Conservation (phyloP, 306 rosid genomes). For the Senna tora region DNA sequence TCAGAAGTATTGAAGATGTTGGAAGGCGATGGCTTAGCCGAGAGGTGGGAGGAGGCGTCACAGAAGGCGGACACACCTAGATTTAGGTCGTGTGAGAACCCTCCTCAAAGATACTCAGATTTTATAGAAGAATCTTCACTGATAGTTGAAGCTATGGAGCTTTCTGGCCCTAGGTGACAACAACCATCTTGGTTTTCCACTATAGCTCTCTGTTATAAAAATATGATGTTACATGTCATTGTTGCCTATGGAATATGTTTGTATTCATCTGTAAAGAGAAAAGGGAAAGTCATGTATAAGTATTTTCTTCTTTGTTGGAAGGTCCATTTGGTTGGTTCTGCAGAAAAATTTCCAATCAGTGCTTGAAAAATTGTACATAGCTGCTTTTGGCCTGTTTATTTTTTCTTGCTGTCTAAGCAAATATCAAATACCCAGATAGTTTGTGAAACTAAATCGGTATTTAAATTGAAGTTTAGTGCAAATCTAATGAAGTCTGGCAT, state of each 20-base stretch:
- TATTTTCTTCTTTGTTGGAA: slow-evolving; percentile 41
- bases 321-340: slow-evolving; percentile 43
- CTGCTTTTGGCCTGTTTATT: slow-evolving; percentile 7
- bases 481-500: no score
- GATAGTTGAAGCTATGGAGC: slow-evolving; percentile 97
- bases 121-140: slow-evolving; percentile 91
- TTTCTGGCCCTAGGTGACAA: slow-evolving; percentile 96
- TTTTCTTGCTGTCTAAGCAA: slow-evolving; percentile 4
- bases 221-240: slow-evolving; percentile 34
- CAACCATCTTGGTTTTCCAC: slow-evolving; percentile 39
- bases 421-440: not conserved
- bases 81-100: slow-evolving; percentile 65
- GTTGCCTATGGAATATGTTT: slow-evolving; percentile 60
- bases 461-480: no score
- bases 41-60: slow-evolving; percentile 93
- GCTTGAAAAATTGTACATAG: slow-evolving; percentile 40
- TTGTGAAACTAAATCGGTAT: not conserved
- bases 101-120: slow-evolving; percentile 85
- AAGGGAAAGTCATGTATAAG: slow-evolving; percentile 58
- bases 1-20: slow-evolving; percentile 94
- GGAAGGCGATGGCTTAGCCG: slow-evolving; percentile 96
- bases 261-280: slow-evolving; percentile 61
- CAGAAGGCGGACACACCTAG: slow-evolving; percentile 79
- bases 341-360: slow-evolving; percentile 36
- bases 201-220: slow-evolving; percentile 29